These are phyloP conservation scores for Excoecaria agallocha DNA, from an alignment of 345 rosid species.

Conservation along the genomic window DNA sequence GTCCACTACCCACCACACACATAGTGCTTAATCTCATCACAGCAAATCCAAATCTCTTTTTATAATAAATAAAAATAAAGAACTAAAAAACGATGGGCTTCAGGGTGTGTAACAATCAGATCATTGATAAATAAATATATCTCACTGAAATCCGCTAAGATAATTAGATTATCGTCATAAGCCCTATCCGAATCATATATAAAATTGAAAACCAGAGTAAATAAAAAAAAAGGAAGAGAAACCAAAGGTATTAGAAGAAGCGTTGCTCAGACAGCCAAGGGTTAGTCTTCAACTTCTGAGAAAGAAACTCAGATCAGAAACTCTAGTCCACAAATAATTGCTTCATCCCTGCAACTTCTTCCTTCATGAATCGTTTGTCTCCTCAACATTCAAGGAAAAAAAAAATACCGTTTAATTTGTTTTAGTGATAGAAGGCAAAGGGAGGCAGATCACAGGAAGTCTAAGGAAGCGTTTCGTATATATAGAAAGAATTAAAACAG, in stretches of 20 bases:
- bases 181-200: conserved; percentile 29
- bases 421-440: no score
- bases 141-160: conserved; percentile 99
- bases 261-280: conserved; percentile 99
- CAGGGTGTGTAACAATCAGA: conserved; percentile 99
- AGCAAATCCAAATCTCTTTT: conserved; percentile 30
- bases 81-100: conserved; percentile 35
- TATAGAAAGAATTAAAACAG: no score
- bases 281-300: conserved; percentile 79
- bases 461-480: no score
- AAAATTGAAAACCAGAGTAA: no score
- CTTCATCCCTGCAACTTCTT: conserved; percentile 56
- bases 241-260: neutral
- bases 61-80: no score
- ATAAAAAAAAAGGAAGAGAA: neutral
- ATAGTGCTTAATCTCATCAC: conserved; percentile 68
- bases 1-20: conserved; percentile 84
- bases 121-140: conserved; percentile 51
- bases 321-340: conserved; percentile 90
- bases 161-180: conserved; percentile 65
- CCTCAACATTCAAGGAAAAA: no score
- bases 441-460: no score
- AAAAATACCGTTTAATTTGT: no score
- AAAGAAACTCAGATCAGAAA: conserved; percentile 78
- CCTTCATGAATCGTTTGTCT: neutral